These are phyloP conservation scores for Mycena alexandri DNA, from an alignment of 768 basidiomycete genomes.

Conservation along the genomic window DNA sequence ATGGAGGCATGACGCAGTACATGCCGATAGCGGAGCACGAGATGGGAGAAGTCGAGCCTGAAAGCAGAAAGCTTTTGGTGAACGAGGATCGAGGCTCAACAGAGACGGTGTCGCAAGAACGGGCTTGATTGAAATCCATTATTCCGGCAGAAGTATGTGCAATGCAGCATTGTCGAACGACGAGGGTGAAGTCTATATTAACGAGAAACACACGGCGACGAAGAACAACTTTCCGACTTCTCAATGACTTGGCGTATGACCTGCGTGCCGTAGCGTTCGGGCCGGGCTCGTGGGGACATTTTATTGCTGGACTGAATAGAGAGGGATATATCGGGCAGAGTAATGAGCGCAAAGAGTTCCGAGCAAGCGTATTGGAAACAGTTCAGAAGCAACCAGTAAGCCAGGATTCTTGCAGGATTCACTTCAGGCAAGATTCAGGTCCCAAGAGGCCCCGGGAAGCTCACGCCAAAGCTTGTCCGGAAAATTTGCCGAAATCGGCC, in stretches of 20 bases:
- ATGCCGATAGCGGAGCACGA: too few relatives aligned
- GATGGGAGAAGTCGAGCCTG: conserved; percentile 1
- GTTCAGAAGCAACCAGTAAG: too few relatives aligned
- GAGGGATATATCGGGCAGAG: too few relatives aligned
- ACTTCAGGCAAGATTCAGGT: too few relatives aligned
- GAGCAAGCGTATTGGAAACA: too few relatives aligned
- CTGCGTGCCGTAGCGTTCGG: conserved; percentile 2
- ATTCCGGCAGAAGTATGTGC: not conserved
- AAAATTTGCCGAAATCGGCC: too few relatives aligned
- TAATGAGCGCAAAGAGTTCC: too few relatives aligned
- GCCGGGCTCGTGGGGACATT: too few relatives aligned
- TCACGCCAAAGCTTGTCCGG: too few relatives aligned
- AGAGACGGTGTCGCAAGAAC: not conserved
- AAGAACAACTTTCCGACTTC: conserved; percentile 18
- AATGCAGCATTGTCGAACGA: not conserved
- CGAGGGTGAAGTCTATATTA: not conserved
- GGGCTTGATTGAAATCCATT: conserved; percentile 15
- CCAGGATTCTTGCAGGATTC: too few relatives aligned
- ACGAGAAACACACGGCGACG: conserved; percentile 8
- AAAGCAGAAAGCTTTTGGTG: conserved; percentile 13
- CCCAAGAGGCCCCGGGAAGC: too few relatives aligned
- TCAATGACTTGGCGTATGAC: conserved; percentile 8
- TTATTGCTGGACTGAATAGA: too few relatives aligned
- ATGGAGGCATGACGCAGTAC: conserved; percentile 16
- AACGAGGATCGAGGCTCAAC: not conserved